Evolutionary conservation across 495 filamentous ascomycete species (phyloP).

Genomic region (Lophiotrema nucula): DNA sequence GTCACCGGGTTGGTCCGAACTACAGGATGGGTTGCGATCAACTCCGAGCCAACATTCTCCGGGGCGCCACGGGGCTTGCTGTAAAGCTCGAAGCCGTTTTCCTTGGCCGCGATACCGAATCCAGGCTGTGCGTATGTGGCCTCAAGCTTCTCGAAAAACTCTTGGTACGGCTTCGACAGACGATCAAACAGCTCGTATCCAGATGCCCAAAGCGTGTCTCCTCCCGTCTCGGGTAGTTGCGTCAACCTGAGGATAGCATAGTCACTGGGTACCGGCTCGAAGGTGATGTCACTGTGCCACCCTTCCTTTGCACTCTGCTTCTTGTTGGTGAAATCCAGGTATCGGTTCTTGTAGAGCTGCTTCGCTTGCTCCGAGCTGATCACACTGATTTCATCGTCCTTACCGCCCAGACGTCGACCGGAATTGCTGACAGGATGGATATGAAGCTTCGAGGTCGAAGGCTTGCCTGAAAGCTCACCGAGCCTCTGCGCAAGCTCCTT

Average conservation of each 20-base stretch:
- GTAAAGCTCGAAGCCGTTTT: constrained; percentile 58
- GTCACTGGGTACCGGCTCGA: constrained; percentile 40
- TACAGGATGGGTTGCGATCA: constrained; percentile 67
- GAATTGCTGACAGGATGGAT: constrained; percentile 71
- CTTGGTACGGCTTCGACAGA: constrained; percentile 61
- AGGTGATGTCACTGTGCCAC: constrained; percentile 43
- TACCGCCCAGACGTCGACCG: constrained; percentile 55
- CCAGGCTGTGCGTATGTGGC: constrained; percentile 62
- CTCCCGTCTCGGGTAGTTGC: constrained; percentile 68
- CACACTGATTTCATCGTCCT: constrained; percentile 71
- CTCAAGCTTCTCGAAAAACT: constrained; percentile 67
- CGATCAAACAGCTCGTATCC: constrained; percentile 80
- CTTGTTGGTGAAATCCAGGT: constrained; percentile 20
- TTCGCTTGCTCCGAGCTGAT: constrained; percentile 62
- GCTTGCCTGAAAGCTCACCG: constrained; percentile 59
- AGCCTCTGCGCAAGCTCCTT: constrained; percentile 68
- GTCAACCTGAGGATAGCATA: constrained; percentile 44
- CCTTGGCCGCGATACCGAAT: constrained; percentile 58
- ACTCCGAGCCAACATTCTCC: constrained; percentile 62
- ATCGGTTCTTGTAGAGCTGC: constrained; percentile 40
- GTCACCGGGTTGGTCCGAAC: constrained; percentile 81
- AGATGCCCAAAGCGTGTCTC: constrained; percentile 73
- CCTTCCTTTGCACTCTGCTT: constrained; percentile 33
- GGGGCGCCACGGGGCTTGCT: constrained; percentile 56
- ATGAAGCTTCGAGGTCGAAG: constrained; percentile 52